Percentiles rank a stretch among this genome's conserved stretches.
Conservation (phyloP, 805 yeast species). For the Lachancea cidri region DNA sequence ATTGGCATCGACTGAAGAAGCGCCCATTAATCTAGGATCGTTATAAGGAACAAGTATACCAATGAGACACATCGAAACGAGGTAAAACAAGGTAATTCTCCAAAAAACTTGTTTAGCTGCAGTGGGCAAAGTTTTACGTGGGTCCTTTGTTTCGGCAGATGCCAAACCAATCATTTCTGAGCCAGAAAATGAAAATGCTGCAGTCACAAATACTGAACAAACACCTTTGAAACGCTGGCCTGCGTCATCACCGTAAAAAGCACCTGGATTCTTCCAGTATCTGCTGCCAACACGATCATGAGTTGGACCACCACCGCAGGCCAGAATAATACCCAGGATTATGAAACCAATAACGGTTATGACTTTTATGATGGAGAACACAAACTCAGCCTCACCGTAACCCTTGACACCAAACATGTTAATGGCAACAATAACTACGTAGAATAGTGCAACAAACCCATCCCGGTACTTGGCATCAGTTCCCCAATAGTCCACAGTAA, state of each 20-base stretch:
- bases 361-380: slow-evolving; percentile 45
- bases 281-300: slow-evolving; percentile 39
- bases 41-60: slow-evolving; percentile 53
- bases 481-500: slow-evolving; percentile 50
- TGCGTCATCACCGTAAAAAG: slow-evolving; percentile 44
- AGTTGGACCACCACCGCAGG: slow-evolving; percentile 46
- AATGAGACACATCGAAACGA: slow-evolving; percentile 40
- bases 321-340: slow-evolving; percentile 46
- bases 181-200: slow-evolving; percentile 52
- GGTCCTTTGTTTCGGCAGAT: slow-evolving; percentile 44
- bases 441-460: slow-evolving; percentile 46
- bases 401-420: slow-evolving; percentile 51
- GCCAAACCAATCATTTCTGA: slow-evolving; percentile 49
- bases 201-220: slow-evolving; percentile 49
- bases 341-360: slow-evolving; percentile 48
- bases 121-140: slow-evolving; percentile 43
- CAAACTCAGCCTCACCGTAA: slow-evolving; percentile 51
- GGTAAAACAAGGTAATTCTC: slow-evolving; percentile 47
- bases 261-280: slow-evolving; percentile 53
- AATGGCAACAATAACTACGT: slow-evolving; percentile 42
- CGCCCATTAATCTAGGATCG: slow-evolving; percentile 40
- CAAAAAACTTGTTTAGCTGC: slow-evolving; percentile 54
- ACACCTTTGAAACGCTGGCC: slow-evolving; percentile 41
- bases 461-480: slow-evolving; percentile 42
- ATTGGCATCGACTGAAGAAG: slow-evolving; percentile 49